Base-by-base conservation (phyloP, 129 eudicot genomes). In the Artemisia tridentata region DNA sequence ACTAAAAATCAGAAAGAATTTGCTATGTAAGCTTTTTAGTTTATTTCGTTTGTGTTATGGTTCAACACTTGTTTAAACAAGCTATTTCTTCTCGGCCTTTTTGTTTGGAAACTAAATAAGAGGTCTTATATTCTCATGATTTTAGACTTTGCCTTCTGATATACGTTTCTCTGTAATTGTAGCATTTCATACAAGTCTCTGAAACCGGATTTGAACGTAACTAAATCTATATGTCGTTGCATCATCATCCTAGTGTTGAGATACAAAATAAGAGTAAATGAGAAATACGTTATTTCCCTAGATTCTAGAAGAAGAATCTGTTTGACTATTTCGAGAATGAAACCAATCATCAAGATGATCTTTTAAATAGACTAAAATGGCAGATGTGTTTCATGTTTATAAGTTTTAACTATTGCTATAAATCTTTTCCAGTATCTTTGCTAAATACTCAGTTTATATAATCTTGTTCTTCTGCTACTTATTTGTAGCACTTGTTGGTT, bases 341-440 rank as follows among this genome's bases (percentile, higher is more conserved):
- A 86, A 74, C 80, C 81, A 84, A 81, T 71, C 76, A 75, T 71
- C 78, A 72, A 77, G 23, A 34, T 62, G 72, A 80, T 79, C 59
- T 73, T 73, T 47, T 71, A 81, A 57, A 81, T 63, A 45, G 47
- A 58, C 83, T 53, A 72, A 80, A 80, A 70, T 71, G 72, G 72
- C 88, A 74, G 80, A 80, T 53, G 76, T 53, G 66, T 68, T 60
- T 78, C 23, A 10, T 38, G 69, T 58, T 45, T 69, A 25, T 27
- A 54, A 63, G 59, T 77, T 73, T 82, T 78, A 80, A 75, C 65
- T 67, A 67, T 57, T 52, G 7, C 57, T 50, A 74, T 70, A 84
- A 82, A 80, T 82, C 81, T 81, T 80, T 52, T 66, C 53, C 74
- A 49, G 67, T 84, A 86, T 86, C 88, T 82, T 71, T 76, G 86